A percentile compares a stretch with the other conserved stretches of the same genome.
These are phyloP conservation scores for Aspergillus bridgeri DNA, from an alignment of 495 filamentous ascomycete genomes.

Conservation along the genomic window DNA sequence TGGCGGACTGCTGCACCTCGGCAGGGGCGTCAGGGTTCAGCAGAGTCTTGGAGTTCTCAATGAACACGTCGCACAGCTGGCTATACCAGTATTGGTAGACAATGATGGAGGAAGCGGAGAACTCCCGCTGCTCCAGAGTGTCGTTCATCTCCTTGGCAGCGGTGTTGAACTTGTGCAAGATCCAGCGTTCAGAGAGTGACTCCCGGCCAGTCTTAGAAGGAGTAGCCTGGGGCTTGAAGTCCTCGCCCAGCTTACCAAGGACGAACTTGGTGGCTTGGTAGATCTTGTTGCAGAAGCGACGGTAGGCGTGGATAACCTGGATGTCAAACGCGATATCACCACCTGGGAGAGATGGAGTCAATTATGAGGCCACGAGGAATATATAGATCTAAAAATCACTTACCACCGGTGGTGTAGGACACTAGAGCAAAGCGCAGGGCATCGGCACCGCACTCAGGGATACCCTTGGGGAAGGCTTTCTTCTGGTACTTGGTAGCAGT, in stretches of 20 bases:
- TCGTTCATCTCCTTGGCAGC: conserved; percentile 74
- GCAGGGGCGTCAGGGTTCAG: conserved; percentile 56
- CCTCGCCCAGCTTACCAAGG: conserved; percentile 68
- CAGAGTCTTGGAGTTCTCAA: conserved; percentile 76
- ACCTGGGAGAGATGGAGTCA: conserved; percentile 30
- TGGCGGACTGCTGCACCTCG: conserved; percentile 57
- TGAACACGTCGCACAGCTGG: conserved; percentile 64
- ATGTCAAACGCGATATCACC: conserved; percentile 84
- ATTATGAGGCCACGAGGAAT: neutral
- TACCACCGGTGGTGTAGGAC: conserved; percentile 80
- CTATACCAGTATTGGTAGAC: conserved; percentile 69
- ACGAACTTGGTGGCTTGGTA: conserved; percentile 89
- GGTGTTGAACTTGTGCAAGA: conserved; percentile 72
- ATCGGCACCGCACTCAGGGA: conserved; percentile 84
- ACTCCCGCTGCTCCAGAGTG: conserved; percentile 66
- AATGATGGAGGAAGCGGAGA: conserved; percentile 59
- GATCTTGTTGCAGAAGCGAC: conserved; percentile 89
- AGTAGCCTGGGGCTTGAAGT: conserved; percentile 62
- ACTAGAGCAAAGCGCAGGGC: conserved; percentile 79
- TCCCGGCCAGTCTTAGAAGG: conserved; percentile 59
- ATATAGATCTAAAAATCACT: conserved; percentile 17
- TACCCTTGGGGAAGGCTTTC: conserved; percentile 72
- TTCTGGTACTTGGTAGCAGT: conserved; percentile 75
- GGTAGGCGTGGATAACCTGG: conserved; percentile 78
- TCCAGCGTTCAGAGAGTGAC: conserved; percentile 78